Percentiles rank a stretch among this genome's conserved stretches.
These are phyloP conservation scores for Fusarium tuaranense DNA, from an alignment of 2,329 filamentous ascomycete species.

Conservation along the genomic window DNA sequence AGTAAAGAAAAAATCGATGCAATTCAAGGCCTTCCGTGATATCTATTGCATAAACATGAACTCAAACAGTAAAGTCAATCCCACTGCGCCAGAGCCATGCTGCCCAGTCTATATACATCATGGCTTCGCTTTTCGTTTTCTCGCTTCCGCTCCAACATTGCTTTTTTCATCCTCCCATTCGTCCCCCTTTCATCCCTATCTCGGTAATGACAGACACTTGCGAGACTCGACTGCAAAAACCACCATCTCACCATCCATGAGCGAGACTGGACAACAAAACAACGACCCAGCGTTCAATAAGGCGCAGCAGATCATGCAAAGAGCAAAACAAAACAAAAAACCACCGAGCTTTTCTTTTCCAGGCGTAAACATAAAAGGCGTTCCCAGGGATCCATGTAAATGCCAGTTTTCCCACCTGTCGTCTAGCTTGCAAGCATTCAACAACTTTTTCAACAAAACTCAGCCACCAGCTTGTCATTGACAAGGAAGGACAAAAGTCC, in stretches of 20 bases:
- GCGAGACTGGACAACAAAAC: slow-evolving; percentile 11
- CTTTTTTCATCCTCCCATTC: slow-evolving; percentile 20
- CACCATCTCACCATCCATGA: slow-evolving; percentile 10
- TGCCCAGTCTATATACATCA: slow-evolving; percentile 40
- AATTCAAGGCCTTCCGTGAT: background rate
- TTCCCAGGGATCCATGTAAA: slow-evolving; percentile 32
- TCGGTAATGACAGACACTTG: slow-evolving; percentile 3
- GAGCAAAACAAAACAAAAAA: slow-evolving; percentile 2
- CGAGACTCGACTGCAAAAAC: slow-evolving; percentile 4
- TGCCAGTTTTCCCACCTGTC: slow-evolving; percentile 33
- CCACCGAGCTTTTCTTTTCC: slow-evolving; percentile 15
- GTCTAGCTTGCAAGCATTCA: slow-evolving; percentile 19
- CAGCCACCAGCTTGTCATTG: slow-evolving; percentile 9
- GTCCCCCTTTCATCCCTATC: background rate
- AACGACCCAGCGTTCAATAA: slow-evolving; percentile 2
- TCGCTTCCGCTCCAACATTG: slow-evolving; percentile 31
- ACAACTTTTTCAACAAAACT: slow-evolving; percentile 16
- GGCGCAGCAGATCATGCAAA: background rate
- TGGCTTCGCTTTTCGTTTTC: slow-evolving; percentile 36
- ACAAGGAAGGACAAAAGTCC: background rate
- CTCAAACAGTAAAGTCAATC: slow-evolving; percentile 7
- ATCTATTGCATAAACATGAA: slow-evolving; percentile 30
- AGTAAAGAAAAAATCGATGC: background rate
- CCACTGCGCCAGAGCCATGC: slow-evolving; percentile 15
- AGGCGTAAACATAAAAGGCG: slow-evolving; percentile 13